Base-by-base conservation (phyloP, 495 filamentous ascomycete genomes). In the Hypoxylon fuscum region DNA sequence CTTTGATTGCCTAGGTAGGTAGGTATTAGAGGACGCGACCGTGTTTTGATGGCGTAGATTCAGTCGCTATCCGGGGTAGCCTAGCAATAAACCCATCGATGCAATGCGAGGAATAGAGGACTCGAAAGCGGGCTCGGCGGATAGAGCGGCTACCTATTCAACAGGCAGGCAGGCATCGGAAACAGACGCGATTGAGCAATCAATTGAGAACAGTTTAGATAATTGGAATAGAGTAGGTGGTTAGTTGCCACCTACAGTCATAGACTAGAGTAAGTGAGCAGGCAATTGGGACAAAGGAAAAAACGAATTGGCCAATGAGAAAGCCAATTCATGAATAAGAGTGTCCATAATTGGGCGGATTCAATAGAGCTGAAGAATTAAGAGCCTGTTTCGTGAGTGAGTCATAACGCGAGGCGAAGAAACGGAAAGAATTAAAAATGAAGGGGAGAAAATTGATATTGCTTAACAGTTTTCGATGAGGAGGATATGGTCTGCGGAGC, bases 231-330 rank as follows among this genome's bases (percentile, higher is more conserved):
- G 49, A 37, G 48, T 41, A 57, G 34, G 15, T 29, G 14, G 17
- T 55, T 22, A 50, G 20, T 40, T 59, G 62, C 62, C 62, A 65
- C 62, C 55, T 59, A 6, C 50, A 59, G 29, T 45, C 31, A 27
- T 23, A 55, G 49, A 62, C 62, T 35, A 34, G 43, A 25, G 43
- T 44, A 20, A 52, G 35, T 17, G 32, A 55, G 22, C 43, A 31
- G 50, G 37, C 27, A 51, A 55, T 45, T 54, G 27, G 51, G 35
- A 65, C 34, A 12, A 48, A 55, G 38, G 40, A 44, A 20, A 18
- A 15, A 8, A 41, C 27, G 47, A 69, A 72, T 72, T 71, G 69
- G 18, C 69, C 69, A 72, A 72, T 69, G 12, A 49, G 23, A 27
- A 31, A 12, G 3, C 14, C 46, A 62, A 72, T 69, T 72, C 37